These are phyloP conservation scores for Camelina laxa DNA, from an alignment of 345 rosid species.

Conservation along the genomic window DNA sequence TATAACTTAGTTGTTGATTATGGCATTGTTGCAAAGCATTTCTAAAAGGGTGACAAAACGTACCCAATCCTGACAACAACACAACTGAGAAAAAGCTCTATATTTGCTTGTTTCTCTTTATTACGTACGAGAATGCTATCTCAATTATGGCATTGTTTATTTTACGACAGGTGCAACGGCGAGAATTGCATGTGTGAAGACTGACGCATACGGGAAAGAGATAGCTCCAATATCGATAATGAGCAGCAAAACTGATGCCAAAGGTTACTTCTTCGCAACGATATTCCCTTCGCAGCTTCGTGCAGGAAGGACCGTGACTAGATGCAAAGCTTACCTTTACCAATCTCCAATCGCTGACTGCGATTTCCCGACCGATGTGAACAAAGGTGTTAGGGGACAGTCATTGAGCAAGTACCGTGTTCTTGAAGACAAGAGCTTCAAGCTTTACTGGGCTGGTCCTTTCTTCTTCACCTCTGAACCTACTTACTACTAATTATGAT, in stretches of 20 bases:
- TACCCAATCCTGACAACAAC: too few species aligned
- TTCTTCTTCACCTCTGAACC: constrained; percentile 50
- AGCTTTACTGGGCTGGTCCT: constrained; percentile 48
- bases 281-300: constrained; percentile 45
- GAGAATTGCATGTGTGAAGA: constrained; percentile 57
- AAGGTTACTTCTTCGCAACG: constrained; percentile 63
- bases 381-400: constrained; percentile 56
- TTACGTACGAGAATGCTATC: not conserved
- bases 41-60: too few species aligned
- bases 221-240: constrained; percentile 47
- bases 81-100: not conserved
- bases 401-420: constrained; percentile 49
- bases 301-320: constrained; percentile 45
- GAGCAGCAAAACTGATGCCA: constrained; percentile 53
- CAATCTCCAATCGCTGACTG: constrained; percentile 55
- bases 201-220: constrained; percentile 59
- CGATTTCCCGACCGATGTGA: constrained; percentile 53
- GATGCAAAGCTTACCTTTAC: constrained; percentile 61
- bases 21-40: too few species aligned
- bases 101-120: not conserved
- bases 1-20: too few species aligned
- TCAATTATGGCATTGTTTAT: not conserved
- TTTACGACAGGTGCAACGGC: constrained; percentile 53
- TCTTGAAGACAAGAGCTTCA: constrained; percentile 52
- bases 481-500: constrained; percentile 43